Conservation (phyloP, 1,139 yeast species). For the Suhomyces yuchorum region DNA sequence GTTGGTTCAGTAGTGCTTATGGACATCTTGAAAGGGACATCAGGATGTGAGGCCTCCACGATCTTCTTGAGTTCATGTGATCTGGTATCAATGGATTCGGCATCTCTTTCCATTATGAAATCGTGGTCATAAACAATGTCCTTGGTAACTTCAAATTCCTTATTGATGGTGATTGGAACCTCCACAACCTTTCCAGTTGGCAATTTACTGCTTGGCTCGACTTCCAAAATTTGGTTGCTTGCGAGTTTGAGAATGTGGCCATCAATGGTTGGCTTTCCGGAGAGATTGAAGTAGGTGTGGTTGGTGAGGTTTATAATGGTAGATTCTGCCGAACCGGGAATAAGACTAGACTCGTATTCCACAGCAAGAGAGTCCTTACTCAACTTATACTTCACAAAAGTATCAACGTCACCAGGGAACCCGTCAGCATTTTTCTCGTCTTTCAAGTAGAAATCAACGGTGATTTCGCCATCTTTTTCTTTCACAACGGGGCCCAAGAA, state of each 20-base stretch:
- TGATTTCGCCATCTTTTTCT: constrained; percentile 30
- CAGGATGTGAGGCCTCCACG: constrained; percentile 52
- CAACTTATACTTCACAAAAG: constrained; percentile 46
- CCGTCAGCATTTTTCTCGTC: constrained; percentile 55
- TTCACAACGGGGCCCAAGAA: constrained; percentile 55
- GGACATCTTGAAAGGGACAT: constrained; percentile 42
- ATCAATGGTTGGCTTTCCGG: constrained; percentile 30
- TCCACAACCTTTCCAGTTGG: constrained; percentile 55
- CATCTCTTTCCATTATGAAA: constrained; percentile 45
- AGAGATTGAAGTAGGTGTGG: constrained; percentile 60
- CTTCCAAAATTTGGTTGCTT: constrained; percentile 39
- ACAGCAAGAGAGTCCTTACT: constrained; percentile 34
- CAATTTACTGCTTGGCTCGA: constrained; percentile 32
- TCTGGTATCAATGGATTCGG: constrained; percentile 48
- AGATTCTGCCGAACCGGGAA: constrained; percentile 28
- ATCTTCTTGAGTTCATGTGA: constrained; percentile 34
- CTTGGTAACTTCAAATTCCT: constrained; percentile 26
- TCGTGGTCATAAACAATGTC: constrained; percentile 52
- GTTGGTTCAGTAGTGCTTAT: constrained; percentile 66
- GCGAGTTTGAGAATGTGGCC: constrained; percentile 35
- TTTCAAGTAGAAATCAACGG: constrained; percentile 41
- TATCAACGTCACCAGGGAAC: constrained; percentile 56
- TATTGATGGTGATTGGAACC: constrained; percentile 23
- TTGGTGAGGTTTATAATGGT: constrained; percentile 64
- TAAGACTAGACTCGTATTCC: constrained; percentile 44